phyloP scores from a whole-genome alignment of 2,329 filamentous ascomycete genomes.

The Stemphylium lycopersici region DNA sequence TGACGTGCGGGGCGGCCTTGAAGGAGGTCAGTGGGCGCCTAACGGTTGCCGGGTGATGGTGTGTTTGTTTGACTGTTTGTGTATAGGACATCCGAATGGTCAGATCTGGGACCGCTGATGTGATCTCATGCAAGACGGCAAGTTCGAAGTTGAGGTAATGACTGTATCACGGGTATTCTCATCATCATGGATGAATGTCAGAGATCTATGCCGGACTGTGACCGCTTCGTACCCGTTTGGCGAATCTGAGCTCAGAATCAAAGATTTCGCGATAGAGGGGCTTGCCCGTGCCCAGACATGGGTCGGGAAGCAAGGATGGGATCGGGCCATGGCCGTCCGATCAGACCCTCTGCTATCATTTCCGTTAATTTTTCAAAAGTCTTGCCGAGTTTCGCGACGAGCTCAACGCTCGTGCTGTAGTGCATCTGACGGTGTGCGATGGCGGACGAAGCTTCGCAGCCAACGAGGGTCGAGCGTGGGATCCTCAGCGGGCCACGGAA shows the following conservation, averaged over 20 bases:
- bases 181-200: neutral
- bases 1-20: slow-evolving; percentile 22
- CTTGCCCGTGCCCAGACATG: neutral
- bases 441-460: slow-evolving; percentile 16
- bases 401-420: slow-evolving; percentile 11
- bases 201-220: slow-evolving; percentile 10
- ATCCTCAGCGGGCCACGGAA: slow-evolving; percentile 15
- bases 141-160: slow-evolving; percentile 3
- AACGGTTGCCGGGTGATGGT: slow-evolving; percentile 19
- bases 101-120: slow-evolving; percentile 8
- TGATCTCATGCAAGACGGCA: slow-evolving; percentile 13
- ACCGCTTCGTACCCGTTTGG: slow-evolving; percentile 6
- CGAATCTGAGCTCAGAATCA: slow-evolving; percentile 9
- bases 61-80: slow-evolving; percentile 26
- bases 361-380: neutral
- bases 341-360: slow-evolving; percentile 1
- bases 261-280: slow-evolving; percentile 2
- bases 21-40: slow-evolving; percentile 39
- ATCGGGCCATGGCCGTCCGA: slow-evolving; percentile 1
- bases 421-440: slow-evolving; percentile 5
- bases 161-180: neutral
- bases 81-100: slow-evolving; percentile 13
- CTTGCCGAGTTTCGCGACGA: slow-evolving; percentile 11
- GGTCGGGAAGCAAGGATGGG: neutral
- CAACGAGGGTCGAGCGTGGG: slow-evolving; percentile 20